These are phyloP conservation scores for Trypanosoma scelopori DNA, from an alignment of 208 protist species.

Conservation along the genomic window DNA sequence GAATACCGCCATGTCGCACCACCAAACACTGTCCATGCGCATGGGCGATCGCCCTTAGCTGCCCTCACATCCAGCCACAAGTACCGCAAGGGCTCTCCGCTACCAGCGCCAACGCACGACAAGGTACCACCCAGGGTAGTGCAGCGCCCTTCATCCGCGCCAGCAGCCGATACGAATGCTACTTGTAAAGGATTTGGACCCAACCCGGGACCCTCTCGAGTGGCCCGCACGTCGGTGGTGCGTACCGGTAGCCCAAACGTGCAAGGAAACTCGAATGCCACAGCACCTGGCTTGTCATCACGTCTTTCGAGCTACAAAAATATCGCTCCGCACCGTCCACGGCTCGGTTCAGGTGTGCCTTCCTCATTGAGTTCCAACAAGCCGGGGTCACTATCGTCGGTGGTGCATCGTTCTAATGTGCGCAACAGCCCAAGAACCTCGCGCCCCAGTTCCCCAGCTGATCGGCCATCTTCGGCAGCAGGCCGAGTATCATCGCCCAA, in stretches of 20 bases:
- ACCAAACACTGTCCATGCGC: conserved; percentile 25
- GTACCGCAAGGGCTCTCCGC: conserved; percentile 83
- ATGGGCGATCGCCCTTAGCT: conserved; percentile 56
- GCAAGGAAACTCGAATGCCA: neutral
- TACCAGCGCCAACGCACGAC: conserved; percentile 50
- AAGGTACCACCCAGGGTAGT: conserved; percentile 22
- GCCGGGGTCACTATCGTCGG: conserved; percentile 5
- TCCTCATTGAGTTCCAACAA: conserved; percentile 23
- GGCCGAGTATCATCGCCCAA: conserved; percentile 15
- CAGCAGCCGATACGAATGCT: conserved; percentile 2
- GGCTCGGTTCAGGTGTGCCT: conserved; percentile 2
- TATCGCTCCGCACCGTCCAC: conserved; percentile 53
- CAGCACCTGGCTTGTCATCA: conserved; percentile 7
- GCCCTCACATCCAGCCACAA: conserved; percentile 70
- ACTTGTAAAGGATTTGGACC: conserved; percentile 16
- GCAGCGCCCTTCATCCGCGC: conserved; percentile 12
- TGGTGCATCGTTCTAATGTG: conserved; percentile 21
- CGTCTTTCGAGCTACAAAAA: conserved; percentile 48
- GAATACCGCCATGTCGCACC: conserved; percentile 25
- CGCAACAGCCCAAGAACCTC: conserved; percentile 19
- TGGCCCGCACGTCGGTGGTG: conserved; percentile 14
- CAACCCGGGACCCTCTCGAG: conserved; percentile 2
- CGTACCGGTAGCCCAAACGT: conserved; percentile 20
- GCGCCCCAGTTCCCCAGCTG: conserved; percentile 22
- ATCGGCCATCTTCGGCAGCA: conserved; percentile 11